Base-by-base conservation (phyloP, 2,329 filamentous ascomycete genomes). In the Boeremia lycopersici region DNA sequence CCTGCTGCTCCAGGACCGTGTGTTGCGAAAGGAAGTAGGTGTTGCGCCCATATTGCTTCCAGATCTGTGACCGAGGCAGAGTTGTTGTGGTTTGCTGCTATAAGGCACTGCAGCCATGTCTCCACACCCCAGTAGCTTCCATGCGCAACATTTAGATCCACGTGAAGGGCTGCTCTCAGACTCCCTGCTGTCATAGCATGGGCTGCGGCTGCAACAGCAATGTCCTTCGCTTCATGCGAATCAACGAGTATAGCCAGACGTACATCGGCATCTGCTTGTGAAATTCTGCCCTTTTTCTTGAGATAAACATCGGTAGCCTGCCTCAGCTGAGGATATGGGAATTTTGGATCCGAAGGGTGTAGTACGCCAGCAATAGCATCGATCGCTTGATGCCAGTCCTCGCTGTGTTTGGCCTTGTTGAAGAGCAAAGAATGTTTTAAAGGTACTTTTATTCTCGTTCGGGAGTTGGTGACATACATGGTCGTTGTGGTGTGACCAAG, bases 211-310 rank as follows among this genome's bases (percentile, higher is more conserved):
- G 68, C 71, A 43, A 74, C 59, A 0, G 68, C 71, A 8, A 72
- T 50, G 35, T 73, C 69, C 57, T 55, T 63, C 11, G 44, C 44
- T 25, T 61, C 55, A 11, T 63, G 62, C 4, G 50, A 49, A 12
- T 65, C 51, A 19, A 73, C 62, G 29, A 73, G 44, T 9, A 57
- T 50, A 2, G 56, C 47, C 11, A 73, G 54, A 13, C 63, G 58
- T 15, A 63, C 49, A 41, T 71, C 67, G 4, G 49, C 42, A 25
- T 72, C 67, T 17, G 46, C 43, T 42, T 67, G 65, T 6, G 40
- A 63, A 12, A 67, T 53, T 23, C 69, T 73, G 26, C 66, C 66
- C 44, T 73, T 73, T 42, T 65, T 73, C 49, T 65, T 68, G 13
- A 73, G 55, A 41, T 72, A 74, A 1, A 29, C 26, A 23, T 72